Conservation (phyloP, 1,284 basidiomycete species). For the Inonotus hispidus region DNA sequence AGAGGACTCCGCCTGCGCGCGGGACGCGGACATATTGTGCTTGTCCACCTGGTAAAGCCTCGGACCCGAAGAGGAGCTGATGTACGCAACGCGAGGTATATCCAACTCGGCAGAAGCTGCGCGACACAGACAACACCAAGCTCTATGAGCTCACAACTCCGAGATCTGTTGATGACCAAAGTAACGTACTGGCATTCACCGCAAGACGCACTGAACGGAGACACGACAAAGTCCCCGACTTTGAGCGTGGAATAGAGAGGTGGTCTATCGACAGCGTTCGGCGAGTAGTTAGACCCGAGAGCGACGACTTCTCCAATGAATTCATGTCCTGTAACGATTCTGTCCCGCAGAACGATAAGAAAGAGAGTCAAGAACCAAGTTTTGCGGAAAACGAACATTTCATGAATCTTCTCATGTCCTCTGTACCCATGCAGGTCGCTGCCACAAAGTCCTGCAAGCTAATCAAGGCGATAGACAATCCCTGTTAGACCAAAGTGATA, state of each 20-base stretch:
- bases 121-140: not conserved
- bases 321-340: constrained; percentile 75
- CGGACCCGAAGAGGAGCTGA: constrained; percentile 68
- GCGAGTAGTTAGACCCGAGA: constrained; percentile 59
- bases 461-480: not conserved
- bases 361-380: constrained; percentile 20
- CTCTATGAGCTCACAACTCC: too few relatives aligned
- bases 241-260: constrained; percentile 61
- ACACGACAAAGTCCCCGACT: constrained; percentile 80
- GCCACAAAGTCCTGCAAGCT: constrained; percentile 75
- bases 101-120: constrained; percentile 68
- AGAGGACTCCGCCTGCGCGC: constrained; percentile 73
- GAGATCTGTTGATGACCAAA: too few relatives aligned
- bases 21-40: constrained; percentile 84
- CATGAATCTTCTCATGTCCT: constrained; percentile 41
- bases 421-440: constrained; percentile 82
- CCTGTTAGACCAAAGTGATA: not conserved
- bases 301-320: constrained; percentile 75
- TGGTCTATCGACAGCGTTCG: constrained; percentile 44
- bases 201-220: constrained; percentile 83
- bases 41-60: constrained; percentile 74
- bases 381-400: constrained; percentile 28
- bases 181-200: constrained; percentile 68
- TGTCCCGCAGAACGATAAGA: constrained; percentile 25
- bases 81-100: constrained; percentile 74